phyloP scores from a whole-genome alignment of 139 green algal species.

The Zygnema circumcarinatum region DNA sequence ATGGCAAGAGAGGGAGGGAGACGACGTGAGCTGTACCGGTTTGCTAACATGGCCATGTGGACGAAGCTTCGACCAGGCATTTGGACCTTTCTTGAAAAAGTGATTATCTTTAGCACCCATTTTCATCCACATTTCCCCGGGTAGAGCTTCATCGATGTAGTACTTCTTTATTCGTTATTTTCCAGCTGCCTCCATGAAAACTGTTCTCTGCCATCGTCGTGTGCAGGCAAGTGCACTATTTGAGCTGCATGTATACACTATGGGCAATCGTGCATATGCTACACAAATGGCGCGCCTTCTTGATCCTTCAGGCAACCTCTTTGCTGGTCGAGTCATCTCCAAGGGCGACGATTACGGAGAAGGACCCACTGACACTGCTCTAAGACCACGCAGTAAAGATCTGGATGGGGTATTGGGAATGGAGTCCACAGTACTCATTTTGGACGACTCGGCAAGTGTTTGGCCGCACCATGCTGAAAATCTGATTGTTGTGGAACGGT shows the following conservation, averaged over 20 bases:
- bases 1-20: not conserved
- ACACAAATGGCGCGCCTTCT: constrained; percentile 83
- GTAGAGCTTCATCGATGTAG: too few relatives aligned
- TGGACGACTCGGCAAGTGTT: constrained; percentile 92
- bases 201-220: too few relatives aligned
- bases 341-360: constrained; percentile 44
- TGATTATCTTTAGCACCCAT: constrained; percentile 1
- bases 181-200: too few relatives aligned
- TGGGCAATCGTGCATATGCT: constrained; percentile 90
- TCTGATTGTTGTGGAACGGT: constrained; percentile 77
- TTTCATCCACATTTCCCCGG: too few relatives aligned
- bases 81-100: constrained; percentile 45
- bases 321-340: constrained; percentile 69
- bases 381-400: constrained; percentile 68
- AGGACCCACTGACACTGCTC: not conserved
- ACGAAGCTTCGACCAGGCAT: constrained; percentile 89
- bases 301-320: constrained; percentile 71
- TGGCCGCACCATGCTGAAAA: constrained; percentile 86
- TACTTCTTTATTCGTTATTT: too few relatives aligned
- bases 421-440: constrained; percentile 78
- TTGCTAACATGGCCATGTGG: constrained; percentile 84
- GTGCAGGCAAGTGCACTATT: constrained; percentile 60
- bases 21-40: constrained; percentile 66
- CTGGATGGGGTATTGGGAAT: constrained; percentile 86
- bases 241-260: constrained; percentile 96